phyloP scores from a whole-genome alignment of 148 eudicot genomes.

The Rhododendron ferrugineum region DNA sequence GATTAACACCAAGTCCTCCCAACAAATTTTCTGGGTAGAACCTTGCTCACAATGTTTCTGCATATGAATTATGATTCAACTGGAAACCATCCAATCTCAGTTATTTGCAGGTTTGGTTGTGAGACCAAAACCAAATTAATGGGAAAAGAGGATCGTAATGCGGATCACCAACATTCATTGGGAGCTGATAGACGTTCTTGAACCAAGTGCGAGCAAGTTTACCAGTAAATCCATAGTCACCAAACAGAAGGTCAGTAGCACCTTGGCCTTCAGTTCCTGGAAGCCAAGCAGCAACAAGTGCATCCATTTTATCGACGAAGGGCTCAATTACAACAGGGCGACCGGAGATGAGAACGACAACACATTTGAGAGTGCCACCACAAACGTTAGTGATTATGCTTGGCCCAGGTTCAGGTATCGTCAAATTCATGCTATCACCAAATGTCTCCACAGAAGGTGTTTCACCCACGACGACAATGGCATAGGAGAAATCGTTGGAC shows the following conservation, averaged over 20 bases:
- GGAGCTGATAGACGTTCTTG: slow-evolving; percentile 46
- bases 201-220: slow-evolving; percentile 55
- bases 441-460: slow-evolving; percentile 39
- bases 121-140: slow-evolving; percentile 53
- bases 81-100: background rate
- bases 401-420: slow-evolving; percentile 34
- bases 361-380: slow-evolving; percentile 31
- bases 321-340: slow-evolving; percentile 48
- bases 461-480: slow-evolving; percentile 52
- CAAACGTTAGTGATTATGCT: slow-evolving; percentile 40
- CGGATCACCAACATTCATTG: slow-evolving; percentile 47
- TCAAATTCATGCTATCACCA: slow-evolving; percentile 43
- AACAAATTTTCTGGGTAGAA: background rate
- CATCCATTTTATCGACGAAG: slow-evolving; percentile 33
- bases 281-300: slow-evolving; percentile 58
- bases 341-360: slow-evolving; percentile 42
- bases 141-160: slow-evolving; percentile 52
- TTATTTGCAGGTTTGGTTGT: slow-evolving; percentile 23
- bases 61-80: background rate
- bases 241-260: slow-evolving; percentile 42
- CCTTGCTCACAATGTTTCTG: background rate
- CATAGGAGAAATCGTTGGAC: slow-evolving; percentile 34
- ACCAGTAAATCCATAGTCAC: slow-evolving; percentile 49
- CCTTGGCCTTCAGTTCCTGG: slow-evolving; percentile 64
- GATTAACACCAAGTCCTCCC: background rate